A percentile compares a stretch with the other conserved stretches of the same genome.
Conservation (phyloP, 495 filamentous ascomycete genomes). For the Lindgomyces ingoldianus region DNA sequence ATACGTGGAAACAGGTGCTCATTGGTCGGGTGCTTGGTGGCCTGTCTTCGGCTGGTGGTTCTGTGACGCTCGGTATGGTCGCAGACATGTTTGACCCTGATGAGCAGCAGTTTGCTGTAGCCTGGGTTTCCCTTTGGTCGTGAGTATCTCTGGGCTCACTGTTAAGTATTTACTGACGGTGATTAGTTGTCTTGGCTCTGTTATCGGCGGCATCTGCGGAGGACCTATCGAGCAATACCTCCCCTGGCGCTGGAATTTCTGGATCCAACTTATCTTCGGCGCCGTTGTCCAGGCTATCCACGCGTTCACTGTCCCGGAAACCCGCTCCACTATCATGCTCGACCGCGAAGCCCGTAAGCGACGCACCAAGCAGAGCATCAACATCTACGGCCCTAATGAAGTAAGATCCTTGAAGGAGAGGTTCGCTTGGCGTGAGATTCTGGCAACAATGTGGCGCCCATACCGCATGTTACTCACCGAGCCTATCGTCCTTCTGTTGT, state of each 20-base stretch:
- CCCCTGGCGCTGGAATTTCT: slow-evolving; percentile 66
- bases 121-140: slow-evolving; percentile 55
- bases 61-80: slow-evolving; percentile 76
- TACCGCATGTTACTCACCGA: slow-evolving; percentile 78
- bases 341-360: slow-evolving; percentile 58
- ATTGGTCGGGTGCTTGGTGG: slow-evolving; percentile 68
- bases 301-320: slow-evolving; percentile 57
- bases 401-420: slow-evolving; percentile 58
- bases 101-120: slow-evolving; percentile 63
- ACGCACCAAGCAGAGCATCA: slow-evolving; percentile 44
- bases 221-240: slow-evolving; percentile 70
- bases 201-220: slow-evolving; percentile 76
- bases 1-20: slow-evolving; percentile 64
- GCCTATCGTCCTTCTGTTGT: slow-evolving; percentile 72
- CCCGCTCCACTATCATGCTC: slow-evolving; percentile 60
- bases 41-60: slow-evolving; percentile 72
- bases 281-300: slow-evolving; percentile 57
- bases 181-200: slow-evolving; percentile 56
- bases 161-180: not conserved
- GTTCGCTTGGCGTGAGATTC: slow-evolving; percentile 57
- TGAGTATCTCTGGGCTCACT: slow-evolving; percentile 64
- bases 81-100: slow-evolving; percentile 77
- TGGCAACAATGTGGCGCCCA: slow-evolving; percentile 65
- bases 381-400: slow-evolving; percentile 66
- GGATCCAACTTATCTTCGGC: slow-evolving; percentile 56